Evolutionary conservation across 768 basidiomycete genomes (phyloP), one percentile per base, ranked within the genome.

Genomic region (Leucosporidium yakuticum): DNA sequence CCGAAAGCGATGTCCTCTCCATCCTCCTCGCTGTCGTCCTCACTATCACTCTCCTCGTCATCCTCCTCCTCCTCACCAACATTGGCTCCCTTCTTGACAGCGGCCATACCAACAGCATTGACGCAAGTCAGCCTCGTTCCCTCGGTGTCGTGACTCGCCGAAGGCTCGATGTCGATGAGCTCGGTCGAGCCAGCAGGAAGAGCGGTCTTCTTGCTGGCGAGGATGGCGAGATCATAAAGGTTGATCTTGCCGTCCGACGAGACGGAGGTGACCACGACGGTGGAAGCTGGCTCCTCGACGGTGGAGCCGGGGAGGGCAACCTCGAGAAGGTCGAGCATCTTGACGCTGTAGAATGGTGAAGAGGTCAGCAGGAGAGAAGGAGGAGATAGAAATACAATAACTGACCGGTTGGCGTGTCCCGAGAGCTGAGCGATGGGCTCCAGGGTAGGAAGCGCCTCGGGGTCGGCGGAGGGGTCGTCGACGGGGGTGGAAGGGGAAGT

Each of bases 231-330:
- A 77, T 93, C 87, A 77, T 87, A 92, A 25, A 93, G 75, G 70
- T 86, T 84, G 64, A 93, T 84, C 67, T 85, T 85, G 11, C 96
- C 96, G 67, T 98, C 96, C 0, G 95, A 96, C 0, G 93, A 97
- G 21, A 85, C 86, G 4, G 91, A 89, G 70, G 86, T 84, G 4
- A 85, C 83, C 29, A 81, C 73, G 32, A 89, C 80, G 0, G 85
- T 89, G 15, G 87, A 81, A 55, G 70, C 73, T 39, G 77, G 77
- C 23, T 96, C 92, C 0, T 93, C 95, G 15, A 86, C 81, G 54
- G 63, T 23, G 34, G 73, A 74, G 53, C 77, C 69, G 6, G 86
- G 87, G 29, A 87, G 82, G 4, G 84, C 81, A 65, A 91, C 84
- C 9, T 79, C 74, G 44, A 90, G 81, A 0, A 84, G 86, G 69